Conservation (phyloP, 768 basidiomycete genomes). For the Infundibulicybe gibba region DNA sequence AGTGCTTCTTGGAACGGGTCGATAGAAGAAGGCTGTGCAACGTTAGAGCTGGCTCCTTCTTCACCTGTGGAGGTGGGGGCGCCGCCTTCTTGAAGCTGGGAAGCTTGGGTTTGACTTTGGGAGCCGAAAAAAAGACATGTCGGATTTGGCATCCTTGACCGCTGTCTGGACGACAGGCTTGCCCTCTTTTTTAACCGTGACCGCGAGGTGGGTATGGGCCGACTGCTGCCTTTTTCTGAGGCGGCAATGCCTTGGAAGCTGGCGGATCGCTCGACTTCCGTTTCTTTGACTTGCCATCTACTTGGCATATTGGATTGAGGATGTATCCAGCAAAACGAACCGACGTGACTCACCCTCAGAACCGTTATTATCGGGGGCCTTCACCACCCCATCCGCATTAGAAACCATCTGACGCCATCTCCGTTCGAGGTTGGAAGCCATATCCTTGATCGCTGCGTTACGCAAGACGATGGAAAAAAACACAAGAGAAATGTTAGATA, state of each 20-base stretch:
- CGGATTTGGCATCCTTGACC: slow-evolving; percentile 78
- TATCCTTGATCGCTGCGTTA: slow-evolving; percentile 85
- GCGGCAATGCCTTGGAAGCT: slow-evolving; percentile 44
- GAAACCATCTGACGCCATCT: slow-evolving; percentile 70
- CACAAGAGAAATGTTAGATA: slow-evolving; percentile 63
- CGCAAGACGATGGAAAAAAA: slow-evolving; percentile 30
- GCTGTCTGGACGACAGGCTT: slow-evolving; percentile 22
- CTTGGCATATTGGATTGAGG: slow-evolving; percentile 17
- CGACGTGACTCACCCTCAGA: slow-evolving; percentile 75
- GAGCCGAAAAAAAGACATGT: slow-evolving; percentile 89
- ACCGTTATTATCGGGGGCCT: slow-evolving; percentile 40
- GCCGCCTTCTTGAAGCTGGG: slow-evolving; percentile 86
- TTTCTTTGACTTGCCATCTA: slow-evolving; percentile 68
- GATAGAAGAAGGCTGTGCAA: slow-evolving; percentile 72
- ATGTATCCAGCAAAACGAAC: slow-evolving; percentile 22
- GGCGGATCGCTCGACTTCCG: slow-evolving; percentile 61
- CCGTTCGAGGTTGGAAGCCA: slow-evolving; percentile 84
- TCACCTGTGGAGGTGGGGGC: slow-evolving; percentile 23
- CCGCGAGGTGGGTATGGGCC: slow-evolving; percentile 36
- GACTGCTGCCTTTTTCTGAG: slow-evolving; percentile 65
- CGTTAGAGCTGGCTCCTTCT: slow-evolving; percentile 52
- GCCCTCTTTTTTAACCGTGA: slow-evolving; percentile 58
- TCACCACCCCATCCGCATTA: slow-evolving; percentile 34
- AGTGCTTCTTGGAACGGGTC: slow-evolving; percentile 84
- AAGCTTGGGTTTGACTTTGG: slow-evolving; percentile 79